Conservation (phyloP, 2,329 filamentous ascomycete species). For the Colletotrichum orchidophilum region DNA sequence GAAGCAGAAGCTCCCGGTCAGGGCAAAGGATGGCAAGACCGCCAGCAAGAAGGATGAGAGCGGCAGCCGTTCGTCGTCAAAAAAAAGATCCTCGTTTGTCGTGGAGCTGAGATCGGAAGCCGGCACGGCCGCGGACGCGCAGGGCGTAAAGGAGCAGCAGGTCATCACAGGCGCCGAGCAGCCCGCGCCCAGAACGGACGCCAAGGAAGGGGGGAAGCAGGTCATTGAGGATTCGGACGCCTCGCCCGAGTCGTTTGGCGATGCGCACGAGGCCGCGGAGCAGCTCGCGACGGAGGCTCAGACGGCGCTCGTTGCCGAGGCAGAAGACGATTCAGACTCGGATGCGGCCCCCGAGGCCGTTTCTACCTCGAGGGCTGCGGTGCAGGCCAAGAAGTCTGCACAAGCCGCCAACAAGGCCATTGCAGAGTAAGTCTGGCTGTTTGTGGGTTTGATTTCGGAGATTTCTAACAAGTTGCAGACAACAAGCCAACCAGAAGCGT, state of each 20-base stretch:
- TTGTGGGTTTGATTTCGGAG: neutral
- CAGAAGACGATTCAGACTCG: constrained; percentile 56
- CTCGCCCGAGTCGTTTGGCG: constrained; percentile 8
- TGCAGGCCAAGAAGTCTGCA: constrained; percentile 54
- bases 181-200: constrained; percentile 28
- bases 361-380: constrained; percentile 60
- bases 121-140: neutral
- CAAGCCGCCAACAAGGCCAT: constrained; percentile 59
- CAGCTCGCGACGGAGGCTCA: constrained; percentile 27
- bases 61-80: constrained; percentile 14
- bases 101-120: constrained; percentile 24
- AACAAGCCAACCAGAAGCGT: constrained; percentile 60
- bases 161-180: constrained; percentile 33
- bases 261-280: neutral
- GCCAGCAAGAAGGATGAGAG: constrained; percentile 24
- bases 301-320: constrained; percentile 45
- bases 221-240: constrained; percentile 31
- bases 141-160: neutral
- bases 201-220: constrained; percentile 25
- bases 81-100: constrained; percentile 21
- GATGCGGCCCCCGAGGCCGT: constrained; percentile 68
- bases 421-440: constrained; percentile 55
- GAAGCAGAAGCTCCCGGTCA: constrained; percentile 44
- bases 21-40: constrained; percentile 43
- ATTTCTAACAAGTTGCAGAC: constrained; percentile 47